Percentiles rank a stretch among this genome's conserved stretches.
phyloP scores from a whole-genome alignment of 2,329 filamentous ascomycete genomes.

The Aspergillus phoenicis region DNA sequence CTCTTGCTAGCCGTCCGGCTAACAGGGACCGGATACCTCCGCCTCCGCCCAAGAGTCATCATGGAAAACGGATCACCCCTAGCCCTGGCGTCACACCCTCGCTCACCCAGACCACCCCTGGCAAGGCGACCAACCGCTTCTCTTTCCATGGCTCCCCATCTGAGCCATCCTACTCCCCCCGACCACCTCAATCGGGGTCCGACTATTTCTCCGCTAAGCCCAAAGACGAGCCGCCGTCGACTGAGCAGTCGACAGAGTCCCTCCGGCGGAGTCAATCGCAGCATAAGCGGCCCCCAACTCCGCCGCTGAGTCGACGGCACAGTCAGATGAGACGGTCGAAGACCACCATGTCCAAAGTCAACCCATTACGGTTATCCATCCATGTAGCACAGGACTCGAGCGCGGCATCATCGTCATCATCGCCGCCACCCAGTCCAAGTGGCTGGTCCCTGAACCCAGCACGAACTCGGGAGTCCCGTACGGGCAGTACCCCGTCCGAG shows the following conservation, averaged over 20 bases:
- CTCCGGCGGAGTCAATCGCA: conserved; percentile 37
- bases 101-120: conserved; percentile 26
- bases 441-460: conserved; percentile 28
- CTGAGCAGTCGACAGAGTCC: conserved; percentile 24
- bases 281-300: conserved; percentile 50
- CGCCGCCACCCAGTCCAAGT: conserved; percentile 33
- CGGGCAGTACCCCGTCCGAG: conserved; percentile 17
- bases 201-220: conserved; percentile 39
- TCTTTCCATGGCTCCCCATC: conserved; percentile 30
- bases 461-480: conserved; percentile 17
- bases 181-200: conserved; percentile 57
- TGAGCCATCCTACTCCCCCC: conserved; percentile 23
- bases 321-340: conserved; percentile 47
- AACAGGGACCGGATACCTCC: conserved; percentile 67
- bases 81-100: conserved; percentile 33
- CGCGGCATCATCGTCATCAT: conserved; percentile 13
- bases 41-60: conserved; percentile 70
- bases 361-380: conserved; percentile 34
- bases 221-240: conserved; percentile 17
- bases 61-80: conserved; percentile 71
- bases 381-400: conserved; percentile 52
- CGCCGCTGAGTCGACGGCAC: conserved; percentile 52
- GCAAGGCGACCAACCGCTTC: conserved; percentile 29
- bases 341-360: conserved; percentile 37
- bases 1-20: conserved; percentile 30